Conservation (phyloP, 495 filamentous ascomycete genomes). For the Lichina pygmaea region DNA sequence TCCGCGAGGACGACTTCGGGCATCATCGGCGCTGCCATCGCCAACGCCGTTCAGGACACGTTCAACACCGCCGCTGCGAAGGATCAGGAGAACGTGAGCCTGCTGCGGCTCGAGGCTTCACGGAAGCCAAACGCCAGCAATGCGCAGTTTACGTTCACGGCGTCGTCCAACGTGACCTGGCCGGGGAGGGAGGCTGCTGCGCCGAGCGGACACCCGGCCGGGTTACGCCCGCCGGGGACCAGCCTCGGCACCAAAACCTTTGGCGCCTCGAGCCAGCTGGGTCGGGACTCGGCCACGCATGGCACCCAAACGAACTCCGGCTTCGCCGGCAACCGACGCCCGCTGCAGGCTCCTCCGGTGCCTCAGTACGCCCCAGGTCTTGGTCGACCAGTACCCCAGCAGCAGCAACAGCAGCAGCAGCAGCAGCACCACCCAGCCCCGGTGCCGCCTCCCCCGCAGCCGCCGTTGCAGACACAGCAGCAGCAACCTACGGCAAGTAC, state of each 20-base stretch:
- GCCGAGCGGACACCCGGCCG: neutral
- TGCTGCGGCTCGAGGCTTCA: slow-evolving; percentile 40
- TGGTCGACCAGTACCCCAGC: slow-evolving; percentile 9
- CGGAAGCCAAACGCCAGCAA: slow-evolving; percentile 33
- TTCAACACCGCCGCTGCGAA: slow-evolving; percentile 22
- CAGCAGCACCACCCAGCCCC: slow-evolving; percentile 7
- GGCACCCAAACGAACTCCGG: slow-evolving; percentile 34
- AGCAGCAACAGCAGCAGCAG: slow-evolving; percentile 9
- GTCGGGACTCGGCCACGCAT: slow-evolving; percentile 23
- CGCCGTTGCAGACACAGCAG: slow-evolving; percentile 10
- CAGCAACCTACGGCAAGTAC: slow-evolving; percentile 1
- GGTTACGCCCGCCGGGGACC: neutral
- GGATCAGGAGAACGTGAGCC: slow-evolving; percentile 46
- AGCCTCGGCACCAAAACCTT: neutral
- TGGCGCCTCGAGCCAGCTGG: slow-evolving; percentile 2
- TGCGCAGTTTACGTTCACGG: slow-evolving; percentile 72
- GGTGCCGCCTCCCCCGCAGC: slow-evolving; percentile 11
- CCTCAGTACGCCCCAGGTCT: slow-evolving; percentile 11
- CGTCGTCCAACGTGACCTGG: slow-evolving; percentile 1
- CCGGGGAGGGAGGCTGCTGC: neutral
- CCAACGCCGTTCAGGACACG: slow-evolving; percentile 46
- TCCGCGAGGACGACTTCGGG: slow-evolving; percentile 12
- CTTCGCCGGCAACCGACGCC: slow-evolving; percentile 11
- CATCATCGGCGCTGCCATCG: slow-evolving; percentile 76
- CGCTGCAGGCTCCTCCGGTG: slow-evolving; percentile 6